These are phyloP conservation scores for Cladochytrium replicatum DNA, from an alignment of 192 early-diverging fungal species.

Conservation along the genomic window DNA sequence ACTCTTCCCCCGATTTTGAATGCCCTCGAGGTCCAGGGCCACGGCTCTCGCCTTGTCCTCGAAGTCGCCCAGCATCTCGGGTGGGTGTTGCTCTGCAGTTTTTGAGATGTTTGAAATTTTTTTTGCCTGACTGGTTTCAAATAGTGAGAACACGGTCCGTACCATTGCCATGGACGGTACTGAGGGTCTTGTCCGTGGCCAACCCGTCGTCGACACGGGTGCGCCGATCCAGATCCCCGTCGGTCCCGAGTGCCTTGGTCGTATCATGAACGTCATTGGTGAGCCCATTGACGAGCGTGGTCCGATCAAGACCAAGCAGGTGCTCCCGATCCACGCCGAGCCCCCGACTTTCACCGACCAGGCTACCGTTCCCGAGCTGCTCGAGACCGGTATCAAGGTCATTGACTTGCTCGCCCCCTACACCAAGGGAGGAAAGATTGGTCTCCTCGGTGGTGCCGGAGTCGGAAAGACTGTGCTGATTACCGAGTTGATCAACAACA, in stretches of 20 bases:
- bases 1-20: constrained; percentile 90
- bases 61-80: constrained; percentile 94
- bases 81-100: constrained; percentile 30
- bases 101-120: constrained; percentile 1
- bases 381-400: constrained; percentile 98
- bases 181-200: constrained; percentile 93
- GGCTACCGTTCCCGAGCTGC: constrained; percentile 85
- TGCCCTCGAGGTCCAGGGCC: constrained; percentile 85
- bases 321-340: constrained; percentile 78
- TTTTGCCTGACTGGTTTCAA: constrained; percentile 6
- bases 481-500: constrained; percentile 98
- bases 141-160: constrained; percentile 88
- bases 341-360: constrained; percentile 94
- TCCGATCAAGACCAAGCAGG: constrained; percentile 85
- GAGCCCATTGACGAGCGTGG: constrained; percentile 98
- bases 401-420: constrained; percentile 97
- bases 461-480: constrained; percentile 99
- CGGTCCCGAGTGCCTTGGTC: constrained; percentile 88
- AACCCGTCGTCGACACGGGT: constrained; percentile 88
- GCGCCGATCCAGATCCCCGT: constrained; percentile 85
- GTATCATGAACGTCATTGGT: constrained; percentile 99
- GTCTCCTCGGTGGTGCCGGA: constrained; percentile 97
- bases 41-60: constrained; percentile 76
- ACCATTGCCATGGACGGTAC: constrained; percentile 99
- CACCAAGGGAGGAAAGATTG: constrained; percentile 93